Evolutionary conservation across 2,329 filamentous ascomycete genomes (phyloP).

Genomic region (Esteya vermicola): DNA sequence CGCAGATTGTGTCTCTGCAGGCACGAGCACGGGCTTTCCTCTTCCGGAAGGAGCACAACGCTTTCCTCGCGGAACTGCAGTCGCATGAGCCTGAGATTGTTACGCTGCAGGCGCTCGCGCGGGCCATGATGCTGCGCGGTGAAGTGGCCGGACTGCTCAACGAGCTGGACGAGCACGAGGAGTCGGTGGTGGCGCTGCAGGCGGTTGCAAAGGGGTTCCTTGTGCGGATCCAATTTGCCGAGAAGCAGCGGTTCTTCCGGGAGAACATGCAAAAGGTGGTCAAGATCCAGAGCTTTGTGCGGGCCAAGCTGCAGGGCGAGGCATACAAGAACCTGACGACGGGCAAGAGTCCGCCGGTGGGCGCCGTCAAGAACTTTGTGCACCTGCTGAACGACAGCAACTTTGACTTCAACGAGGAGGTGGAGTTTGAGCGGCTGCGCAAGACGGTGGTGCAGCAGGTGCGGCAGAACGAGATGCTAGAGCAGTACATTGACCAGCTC

Average conservation of each 20-base stretch:
- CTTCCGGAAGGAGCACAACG: constrained; percentile 43
- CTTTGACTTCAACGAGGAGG: constrained; percentile 97
- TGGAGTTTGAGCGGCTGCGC: constrained; percentile 87
- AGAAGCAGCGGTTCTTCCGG: constrained; percentile 79
- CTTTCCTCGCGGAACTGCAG: constrained; percentile 55
- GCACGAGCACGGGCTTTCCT: constrained; percentile 51
- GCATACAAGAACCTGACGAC: constrained; percentile 95
- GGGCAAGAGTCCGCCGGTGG: constrained; percentile 92
- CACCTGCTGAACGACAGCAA: constrained; percentile 96
- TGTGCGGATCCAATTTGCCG: constrained; percentile 60
- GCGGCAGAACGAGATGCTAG: constrained; percentile 88
- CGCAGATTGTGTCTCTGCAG: constrained; percentile 49
- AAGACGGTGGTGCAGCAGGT: constrained; percentile 97
- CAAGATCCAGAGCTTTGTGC: constrained; percentile 94
- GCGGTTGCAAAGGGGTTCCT: constrained; percentile 58
- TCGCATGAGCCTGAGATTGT: constrained; percentile 53
- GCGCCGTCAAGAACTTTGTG: constrained; percentile 95
- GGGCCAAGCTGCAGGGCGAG: constrained; percentile 89
- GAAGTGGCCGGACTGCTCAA: constrained; percentile 60
- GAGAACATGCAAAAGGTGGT: constrained; percentile 98
- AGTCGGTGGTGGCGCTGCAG: constrained; percentile 61
- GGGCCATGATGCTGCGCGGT: constrained; percentile 66
- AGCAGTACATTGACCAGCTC: constrained; percentile 95
- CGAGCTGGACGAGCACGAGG: constrained; percentile 72
- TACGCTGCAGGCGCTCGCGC: constrained; percentile 58